phyloP scores from a whole-genome alignment of 2,329 filamentous ascomycete species.

The Metarhizium humberi region DNA sequence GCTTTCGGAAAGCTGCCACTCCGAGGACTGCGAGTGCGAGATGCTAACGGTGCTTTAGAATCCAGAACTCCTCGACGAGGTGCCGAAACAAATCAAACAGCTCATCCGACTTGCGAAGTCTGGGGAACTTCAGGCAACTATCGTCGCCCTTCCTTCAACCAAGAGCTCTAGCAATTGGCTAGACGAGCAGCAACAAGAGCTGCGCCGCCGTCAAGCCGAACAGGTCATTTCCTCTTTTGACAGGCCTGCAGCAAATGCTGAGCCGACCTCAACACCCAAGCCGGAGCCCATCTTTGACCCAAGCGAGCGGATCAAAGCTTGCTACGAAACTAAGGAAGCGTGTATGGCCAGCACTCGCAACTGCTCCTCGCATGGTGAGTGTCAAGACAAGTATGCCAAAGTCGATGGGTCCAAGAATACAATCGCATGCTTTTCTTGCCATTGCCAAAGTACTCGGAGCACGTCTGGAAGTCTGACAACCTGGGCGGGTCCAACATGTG shows the following conservation, averaged over 20 bases:
- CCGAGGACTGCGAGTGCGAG: no score
- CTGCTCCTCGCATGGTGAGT: slow-evolving; percentile 77
- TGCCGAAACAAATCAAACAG: slow-evolving; percentile 34
- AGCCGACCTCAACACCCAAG: slow-evolving; percentile 14
- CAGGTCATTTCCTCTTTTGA: slow-evolving; percentile 32
- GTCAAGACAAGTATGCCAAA: slow-evolving; percentile 54
- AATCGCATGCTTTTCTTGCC: slow-evolving; percentile 66
- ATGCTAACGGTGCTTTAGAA: slow-evolving; percentile 24
- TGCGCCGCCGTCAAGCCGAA: slow-evolving; percentile 40
- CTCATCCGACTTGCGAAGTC: slow-evolving; percentile 35
- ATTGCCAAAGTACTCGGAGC: slow-evolving; percentile 54
- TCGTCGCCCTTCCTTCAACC: slow-evolving; percentile 45
- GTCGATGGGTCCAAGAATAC: slow-evolving; percentile 28
- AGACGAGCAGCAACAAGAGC: slow-evolving; percentile 27
- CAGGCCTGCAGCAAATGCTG: slow-evolving; percentile 14
- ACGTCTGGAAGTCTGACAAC: slow-evolving; percentile 53
- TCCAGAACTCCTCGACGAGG: slow-evolving; percentile 29
- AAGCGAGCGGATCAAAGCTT: slow-evolving; percentile 50
- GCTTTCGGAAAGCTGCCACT: no score
- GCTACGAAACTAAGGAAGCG: slow-evolving; percentile 60
- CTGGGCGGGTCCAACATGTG: slow-evolving; percentile 81
- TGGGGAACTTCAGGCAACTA: slow-evolving; percentile 45
- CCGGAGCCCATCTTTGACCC: slow-evolving; percentile 24
- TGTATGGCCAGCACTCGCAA: slow-evolving; percentile 64
- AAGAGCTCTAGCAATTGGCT: slow-evolving; percentile 31